Evolutionary conservation across 352 stramenopile genomes (phyloP).

Genomic region (Phytophthora lateralis): DNA sequence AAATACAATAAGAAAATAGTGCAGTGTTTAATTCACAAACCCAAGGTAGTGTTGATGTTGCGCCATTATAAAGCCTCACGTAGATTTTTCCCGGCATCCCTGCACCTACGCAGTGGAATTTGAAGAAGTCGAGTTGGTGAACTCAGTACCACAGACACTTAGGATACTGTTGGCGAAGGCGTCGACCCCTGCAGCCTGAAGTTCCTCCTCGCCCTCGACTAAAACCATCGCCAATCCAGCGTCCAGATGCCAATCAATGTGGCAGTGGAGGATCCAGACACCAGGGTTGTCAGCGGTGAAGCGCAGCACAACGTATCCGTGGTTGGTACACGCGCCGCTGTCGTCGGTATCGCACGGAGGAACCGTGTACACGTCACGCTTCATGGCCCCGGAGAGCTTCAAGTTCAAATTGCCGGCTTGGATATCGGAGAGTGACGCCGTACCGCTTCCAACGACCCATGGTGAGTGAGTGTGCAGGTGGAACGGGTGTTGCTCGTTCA

Average conservation of each 20-base stretch:
- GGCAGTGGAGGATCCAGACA: slow-evolving; percentile 48
- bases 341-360: slow-evolving; percentile 26
- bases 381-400: slow-evolving; percentile 26
- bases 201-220: slow-evolving; percentile 25
- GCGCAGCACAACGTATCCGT: slow-evolving; percentile 37
- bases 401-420: slow-evolving; percentile 11
- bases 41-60: background rate
- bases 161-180: slow-evolving; percentile 27
- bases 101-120: slow-evolving; percentile 22
- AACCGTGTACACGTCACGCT: slow-evolving; percentile 37
- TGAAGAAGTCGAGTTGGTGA: slow-evolving; percentile 24
- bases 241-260: slow-evolving; percentile 43
- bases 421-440: slow-evolving; percentile 20
- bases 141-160: slow-evolving; percentile 25
- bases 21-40: slow-evolving; percentile 2
- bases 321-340: slow-evolving; percentile 16
- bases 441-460: slow-evolving; percentile 28
- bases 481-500: slow-evolving; percentile 44
- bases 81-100: too few relatives aligned
- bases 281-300: slow-evolving; percentile 40
- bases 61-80: too few relatives aligned
- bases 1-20: background rate
- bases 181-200: slow-evolving; percentile 19
- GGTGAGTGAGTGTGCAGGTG: slow-evolving; percentile 38
- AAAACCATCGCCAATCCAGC: slow-evolving; percentile 36